A percentile compares a stretch with the other conserved stretches of the same genome.
Evolutionary conservation across 345 rosid species (phyloP).

Genomic region (Populus alba): DNA sequence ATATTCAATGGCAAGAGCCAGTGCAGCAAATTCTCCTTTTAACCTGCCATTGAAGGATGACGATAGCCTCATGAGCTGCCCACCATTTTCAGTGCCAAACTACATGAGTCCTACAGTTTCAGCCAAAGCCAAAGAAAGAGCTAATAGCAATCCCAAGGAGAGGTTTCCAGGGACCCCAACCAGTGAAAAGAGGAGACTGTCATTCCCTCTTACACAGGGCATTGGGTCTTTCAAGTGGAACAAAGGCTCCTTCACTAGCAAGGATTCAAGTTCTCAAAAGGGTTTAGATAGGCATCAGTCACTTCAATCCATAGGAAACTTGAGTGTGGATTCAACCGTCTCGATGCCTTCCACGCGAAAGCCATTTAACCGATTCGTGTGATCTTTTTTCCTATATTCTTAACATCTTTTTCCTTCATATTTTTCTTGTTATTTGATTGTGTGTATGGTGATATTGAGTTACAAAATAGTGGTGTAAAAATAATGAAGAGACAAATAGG

Average conservation of each 20-base stretch:
- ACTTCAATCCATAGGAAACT: slow-evolving; percentile 47
- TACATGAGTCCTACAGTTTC: slow-evolving; percentile 87
- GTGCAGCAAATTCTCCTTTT: slow-evolving; percentile 55
- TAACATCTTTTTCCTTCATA: slow-evolving; percentile 10
- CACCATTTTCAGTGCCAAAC: slow-evolving; percentile 79
- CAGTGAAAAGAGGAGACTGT: slow-evolving; percentile 67
- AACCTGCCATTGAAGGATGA: slow-evolving; percentile 65
- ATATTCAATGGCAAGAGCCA: slow-evolving; percentile 60
- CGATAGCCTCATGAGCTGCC: slow-evolving; percentile 92
- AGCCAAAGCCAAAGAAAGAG: slow-evolving; percentile 73
- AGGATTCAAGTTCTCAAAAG: slow-evolving; percentile 47
- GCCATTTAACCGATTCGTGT: slow-evolving; percentile 94
- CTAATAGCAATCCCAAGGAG: slow-evolving; percentile 72
- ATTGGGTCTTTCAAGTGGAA: slow-evolving; percentile 76
- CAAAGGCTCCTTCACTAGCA: slow-evolving; percentile 61
- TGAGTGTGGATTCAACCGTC: slow-evolving; percentile 74
- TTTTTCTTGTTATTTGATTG: slow-evolving; percentile 42
- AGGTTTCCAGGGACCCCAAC: slow-evolving; percentile 57
- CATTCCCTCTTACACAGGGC: slow-evolving; percentile 69
- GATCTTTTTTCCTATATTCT: slow-evolving; percentile 32
- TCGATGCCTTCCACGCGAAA: slow-evolving; percentile 80
- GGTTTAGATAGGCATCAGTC: slow-evolving; percentile 18
- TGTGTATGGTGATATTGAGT: slow-evolving; percentile 41
- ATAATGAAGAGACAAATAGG: too few species aligned
- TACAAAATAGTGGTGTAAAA: slow-evolving; percentile 28